Percentiles rank a stretch among this genome's conserved stretches.
Conservation (phyloP, 345 rosid species). For the Eutrema japonicum region DNA sequence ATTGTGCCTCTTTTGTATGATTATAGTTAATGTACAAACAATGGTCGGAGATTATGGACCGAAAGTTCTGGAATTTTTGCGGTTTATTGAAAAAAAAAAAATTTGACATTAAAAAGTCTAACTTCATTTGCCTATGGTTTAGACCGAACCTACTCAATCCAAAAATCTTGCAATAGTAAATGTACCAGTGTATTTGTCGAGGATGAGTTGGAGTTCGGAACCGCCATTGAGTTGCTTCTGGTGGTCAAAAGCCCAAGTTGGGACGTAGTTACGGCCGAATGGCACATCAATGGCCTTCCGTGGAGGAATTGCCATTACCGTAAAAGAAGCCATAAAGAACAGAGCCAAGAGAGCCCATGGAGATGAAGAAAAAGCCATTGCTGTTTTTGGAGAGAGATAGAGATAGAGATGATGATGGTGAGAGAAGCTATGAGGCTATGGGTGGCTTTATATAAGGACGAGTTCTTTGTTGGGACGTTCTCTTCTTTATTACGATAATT, state of each 20-base stretch:
- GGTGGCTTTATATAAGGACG: constrained; percentile 36
- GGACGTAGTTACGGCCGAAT: constrained; percentile 70
- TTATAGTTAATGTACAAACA: neutral
- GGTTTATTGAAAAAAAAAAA: no score
- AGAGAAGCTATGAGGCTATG: constrained; percentile 15
- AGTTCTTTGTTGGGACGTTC: constrained; percentile 20
- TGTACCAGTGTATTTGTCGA: constrained; percentile 80
- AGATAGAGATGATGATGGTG: constrained; percentile 21
- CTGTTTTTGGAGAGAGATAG: constrained; percentile 1
- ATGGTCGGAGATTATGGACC: no score
- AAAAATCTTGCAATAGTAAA: neutral
- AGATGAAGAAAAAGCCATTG: constrained; percentile 34
- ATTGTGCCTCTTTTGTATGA: neutral
- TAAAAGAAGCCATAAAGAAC: constrained; percentile 46
- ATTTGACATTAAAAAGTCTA: neutral
- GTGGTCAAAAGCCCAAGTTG: constrained; percentile 93
- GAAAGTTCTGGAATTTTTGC: no score
- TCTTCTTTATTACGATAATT: constrained; percentile 25
- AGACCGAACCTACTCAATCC: neutral
- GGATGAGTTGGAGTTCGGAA: constrained; percentile 64
- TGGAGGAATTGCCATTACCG: constrained; percentile 54
- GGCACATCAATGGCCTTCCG: constrained; percentile 61
- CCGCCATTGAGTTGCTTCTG: constrained; percentile 74
- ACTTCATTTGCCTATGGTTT: neutral
- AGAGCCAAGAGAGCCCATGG: constrained; percentile 44